Conservation (phyloP, 1,284 basidiomycete genomes). For the Naganishia albida region DNA sequence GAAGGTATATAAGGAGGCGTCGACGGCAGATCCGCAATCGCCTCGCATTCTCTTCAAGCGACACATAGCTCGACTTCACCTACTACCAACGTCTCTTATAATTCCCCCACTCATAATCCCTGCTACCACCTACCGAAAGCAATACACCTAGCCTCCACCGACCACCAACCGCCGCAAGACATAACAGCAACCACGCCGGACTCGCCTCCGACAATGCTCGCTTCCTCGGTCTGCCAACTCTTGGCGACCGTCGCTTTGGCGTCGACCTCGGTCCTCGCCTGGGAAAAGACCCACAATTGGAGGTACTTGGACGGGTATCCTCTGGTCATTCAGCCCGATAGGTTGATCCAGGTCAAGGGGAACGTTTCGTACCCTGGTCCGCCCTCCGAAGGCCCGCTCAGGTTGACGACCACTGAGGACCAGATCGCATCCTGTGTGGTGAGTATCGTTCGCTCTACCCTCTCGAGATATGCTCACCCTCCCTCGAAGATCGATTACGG, state of each 20-base stretch:
- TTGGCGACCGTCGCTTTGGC: not conserved
- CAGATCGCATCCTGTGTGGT: constrained; percentile 16
- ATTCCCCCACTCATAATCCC: constrained; percentile 3
- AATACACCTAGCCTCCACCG: not conserved
- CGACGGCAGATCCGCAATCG: not conserved
- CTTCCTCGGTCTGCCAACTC: not conserved
- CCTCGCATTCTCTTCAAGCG: not conserved
- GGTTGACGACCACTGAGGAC: constrained; percentile 10
- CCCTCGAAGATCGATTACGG: constrained; percentile 3
- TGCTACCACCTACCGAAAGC: not conserved
- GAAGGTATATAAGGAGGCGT: no score
- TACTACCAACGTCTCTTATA: not conserved
- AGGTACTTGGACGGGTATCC: constrained; percentile 11
- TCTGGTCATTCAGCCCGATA: constrained; percentile 13
- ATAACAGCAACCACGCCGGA: not conserved
- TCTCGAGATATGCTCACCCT: not conserved
- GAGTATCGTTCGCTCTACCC: not conserved
- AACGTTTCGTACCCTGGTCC: constrained; percentile 16
- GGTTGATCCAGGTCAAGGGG: constrained; percentile 11
- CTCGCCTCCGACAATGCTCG: constrained; percentile 3
- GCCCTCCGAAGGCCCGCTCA: constrained; percentile 15
- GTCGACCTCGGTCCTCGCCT: constrained; percentile 13
- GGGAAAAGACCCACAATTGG: constrained; percentile 21
- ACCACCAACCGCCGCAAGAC: not conserved
- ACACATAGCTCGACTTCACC: not conserved